phyloP scores from a whole-genome alignment of 306 rosid species.

The Vigna trinervia region DNA sequence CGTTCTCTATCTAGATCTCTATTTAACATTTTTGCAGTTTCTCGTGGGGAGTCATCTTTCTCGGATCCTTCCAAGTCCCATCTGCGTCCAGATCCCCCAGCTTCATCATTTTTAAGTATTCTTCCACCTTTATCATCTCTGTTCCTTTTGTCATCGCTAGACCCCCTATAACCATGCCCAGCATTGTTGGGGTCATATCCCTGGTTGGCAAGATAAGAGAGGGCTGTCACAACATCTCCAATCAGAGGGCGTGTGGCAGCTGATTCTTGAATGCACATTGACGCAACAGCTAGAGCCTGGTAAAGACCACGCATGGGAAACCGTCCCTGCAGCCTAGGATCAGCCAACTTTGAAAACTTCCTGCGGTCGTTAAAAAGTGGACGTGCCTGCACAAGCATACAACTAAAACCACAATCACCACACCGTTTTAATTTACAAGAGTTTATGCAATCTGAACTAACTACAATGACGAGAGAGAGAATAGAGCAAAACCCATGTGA shows the following conservation, averaged over 20 bases:
- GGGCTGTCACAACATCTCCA: constrained; percentile 93
- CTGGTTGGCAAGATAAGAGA: constrained; percentile 86
- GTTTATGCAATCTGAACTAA: not conserved
- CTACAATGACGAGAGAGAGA: constrained; percentile 31
- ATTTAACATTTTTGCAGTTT: constrained; percentile 72
- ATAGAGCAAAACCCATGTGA: constrained; percentile 72
- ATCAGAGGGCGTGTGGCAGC: constrained; percentile 92
- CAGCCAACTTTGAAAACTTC: constrained; percentile 81
- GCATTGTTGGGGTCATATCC: constrained; percentile 65
- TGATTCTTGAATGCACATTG: constrained; percentile 94
- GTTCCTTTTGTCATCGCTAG: constrained; percentile 66
- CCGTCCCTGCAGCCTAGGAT: constrained; percentile 80
- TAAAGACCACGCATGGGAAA: constrained; percentile 90
- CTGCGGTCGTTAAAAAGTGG: constrained; percentile 87
- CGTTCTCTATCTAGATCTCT: constrained; percentile 83
- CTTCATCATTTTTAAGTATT: constrained; percentile 74
- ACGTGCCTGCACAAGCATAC: constrained; percentile 66
- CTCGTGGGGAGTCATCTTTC: constrained; percentile 87
- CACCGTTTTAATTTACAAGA: constrained; percentile 29
- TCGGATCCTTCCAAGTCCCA: constrained; percentile 86
- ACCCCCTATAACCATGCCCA: constrained; percentile 64
- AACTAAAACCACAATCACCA: constrained; percentile 25
- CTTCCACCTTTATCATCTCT: constrained; percentile 75
- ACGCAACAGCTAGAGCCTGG: constrained; percentile 95
- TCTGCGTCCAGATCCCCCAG: constrained; percentile 74